Conservation (phyloP, 768 basidiomycete species). For the Sarcodon sp. region DNA sequence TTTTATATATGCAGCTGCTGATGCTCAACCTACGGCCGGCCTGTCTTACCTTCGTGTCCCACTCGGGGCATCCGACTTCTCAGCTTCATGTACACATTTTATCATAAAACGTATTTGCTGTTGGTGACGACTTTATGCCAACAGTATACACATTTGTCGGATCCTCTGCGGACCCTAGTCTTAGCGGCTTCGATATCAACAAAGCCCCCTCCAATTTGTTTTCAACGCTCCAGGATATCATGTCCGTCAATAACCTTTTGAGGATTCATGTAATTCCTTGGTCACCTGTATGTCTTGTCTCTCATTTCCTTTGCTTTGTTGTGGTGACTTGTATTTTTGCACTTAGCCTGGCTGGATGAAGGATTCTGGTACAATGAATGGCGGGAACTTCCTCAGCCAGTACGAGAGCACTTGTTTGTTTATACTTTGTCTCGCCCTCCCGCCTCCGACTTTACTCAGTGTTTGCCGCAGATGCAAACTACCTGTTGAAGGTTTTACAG, state of each 20-base stretch:
- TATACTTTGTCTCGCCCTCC: neutral
- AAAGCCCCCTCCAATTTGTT: conserved; percentile 51
- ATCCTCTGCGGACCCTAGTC: conserved; percentile 43
- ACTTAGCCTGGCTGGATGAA: conserved; percentile 74
- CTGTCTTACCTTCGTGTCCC: conserved; percentile 59
- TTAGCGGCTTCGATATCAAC: conserved; percentile 43
- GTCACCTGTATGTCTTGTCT: conserved; percentile 44
- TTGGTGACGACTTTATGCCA: conserved; percentile 7
- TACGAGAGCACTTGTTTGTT: conserved; percentile 36
- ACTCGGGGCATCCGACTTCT: conserved; percentile 67
- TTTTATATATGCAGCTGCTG: conserved; percentile 24
- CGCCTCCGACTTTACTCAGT: neutral
- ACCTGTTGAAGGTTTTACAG: conserved; percentile 51
- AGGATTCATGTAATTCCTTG: conserved; percentile 55
- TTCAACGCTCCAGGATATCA: conserved; percentile 50
- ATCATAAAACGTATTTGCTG: neutral
- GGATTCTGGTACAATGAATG: conserved; percentile 48
- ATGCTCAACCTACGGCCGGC: conserved; percentile 51
- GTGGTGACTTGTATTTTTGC: neutral
- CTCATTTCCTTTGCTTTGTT: neutral
- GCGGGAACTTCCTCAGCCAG: conserved; percentile 41
- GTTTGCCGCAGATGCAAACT: conserved; percentile 42
- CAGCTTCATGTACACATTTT: conserved; percentile 24
- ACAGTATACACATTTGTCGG: conserved; percentile 59
- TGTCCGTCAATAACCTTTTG: conserved; percentile 36